Base-by-base conservation (phyloP, 192 early-diverging fungal species). In the Gigaspora rosea region DNA sequence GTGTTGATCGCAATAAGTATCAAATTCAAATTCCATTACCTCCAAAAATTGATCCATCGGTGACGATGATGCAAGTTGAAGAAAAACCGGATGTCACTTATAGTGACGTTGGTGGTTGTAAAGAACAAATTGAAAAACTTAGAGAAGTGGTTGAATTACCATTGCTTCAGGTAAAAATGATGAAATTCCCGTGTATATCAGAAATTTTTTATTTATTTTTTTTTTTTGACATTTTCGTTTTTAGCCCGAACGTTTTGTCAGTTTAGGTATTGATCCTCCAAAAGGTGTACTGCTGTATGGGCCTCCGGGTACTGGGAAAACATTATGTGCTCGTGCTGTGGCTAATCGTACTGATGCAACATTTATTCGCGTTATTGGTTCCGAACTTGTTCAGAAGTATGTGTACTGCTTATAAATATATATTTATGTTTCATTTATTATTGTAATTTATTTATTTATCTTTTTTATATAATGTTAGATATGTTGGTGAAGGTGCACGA, bases 31-130 rank as follows among this genome's bases (percentile, higher is more conserved):
- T 99, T 70, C 98, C 98, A 63, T 87, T 99, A 48, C 98, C 98
- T 59, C 98, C 98, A 79, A 96, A 94, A 87, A 99, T 99, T 71
- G 98, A 99, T 81, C 95, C 98, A 33, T 93, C 96, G 0, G 94
- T 94, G 57, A 98, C 98, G 12, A 99, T 98, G 98, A 99, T 99
- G 98, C 96, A 98, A 83, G 96, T 99, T 41, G 98, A 99, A 82
- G 98, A 99, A 83, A 99, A 99, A 84, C 98, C 98, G 3, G 98
- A 99, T 87, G 96, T 99, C n/a, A 99, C 98, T 11, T 99, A 99
- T 77, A 89, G 90, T 63, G 97, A 99, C 85, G 94, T 99, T n/a
- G 98, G 98, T 80, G 98, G 98, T 52, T 96, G 98, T 88, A 99
- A 99, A 82, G 98, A 99, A 80, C 97, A 98, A 82, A 98, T 99